These are phyloP conservation scores for Penicillium hesseltinei DNA, from an alignment of 2,329 filamentous ascomycete species.

Conservation along the genomic window DNA sequence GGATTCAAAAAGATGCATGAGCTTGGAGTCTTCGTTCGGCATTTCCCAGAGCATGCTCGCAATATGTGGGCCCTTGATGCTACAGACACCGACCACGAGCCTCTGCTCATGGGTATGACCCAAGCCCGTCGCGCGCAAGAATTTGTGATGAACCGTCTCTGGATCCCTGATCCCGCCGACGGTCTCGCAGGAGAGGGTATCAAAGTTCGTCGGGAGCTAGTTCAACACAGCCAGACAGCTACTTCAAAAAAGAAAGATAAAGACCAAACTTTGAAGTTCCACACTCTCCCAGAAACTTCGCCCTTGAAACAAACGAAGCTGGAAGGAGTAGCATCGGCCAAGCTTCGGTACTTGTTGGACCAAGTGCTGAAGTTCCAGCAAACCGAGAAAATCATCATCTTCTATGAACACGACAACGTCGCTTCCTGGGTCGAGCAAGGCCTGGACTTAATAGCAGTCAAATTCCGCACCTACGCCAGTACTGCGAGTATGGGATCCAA, in stretches of 20 bases:
- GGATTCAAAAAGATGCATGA: constrained; percentile 71
- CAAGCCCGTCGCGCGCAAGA: constrained; percentile 57
- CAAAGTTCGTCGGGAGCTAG: constrained; percentile 32
- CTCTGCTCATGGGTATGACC: constrained; percentile 57
- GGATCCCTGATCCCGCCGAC: constrained; percentile 36
- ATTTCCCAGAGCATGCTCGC: constrained; percentile 63
- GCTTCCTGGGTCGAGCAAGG: constrained; percentile 83
- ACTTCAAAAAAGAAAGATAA: no score
- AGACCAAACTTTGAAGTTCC: not conserved
- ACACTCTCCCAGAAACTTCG: constrained; percentile 40
- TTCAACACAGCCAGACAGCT: constrained; percentile 16
- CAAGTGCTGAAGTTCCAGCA: constrained; percentile 65
- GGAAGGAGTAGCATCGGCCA: constrained; percentile 79
- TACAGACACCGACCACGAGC: constrained; percentile 38
- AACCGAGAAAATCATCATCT: constrained; percentile 83
- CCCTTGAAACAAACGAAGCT: constrained; percentile 61
- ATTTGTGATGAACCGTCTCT: constrained; percentile 47
- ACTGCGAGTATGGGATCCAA: constrained; percentile 56
- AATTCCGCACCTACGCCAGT: constrained; percentile 58
- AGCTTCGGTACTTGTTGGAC: constrained; percentile 81
- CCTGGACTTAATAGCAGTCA: constrained; percentile 67
- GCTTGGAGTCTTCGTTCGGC: constrained; percentile 68
- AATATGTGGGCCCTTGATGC: constrained; percentile 66
- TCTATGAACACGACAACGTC: constrained; percentile 85
- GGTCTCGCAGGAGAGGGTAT: constrained; percentile 45